These are phyloP conservation scores for Drechmeria coniospora DNA, from an alignment of 2,329 filamentous ascomycete genomes.

Conservation along the genomic window DNA sequence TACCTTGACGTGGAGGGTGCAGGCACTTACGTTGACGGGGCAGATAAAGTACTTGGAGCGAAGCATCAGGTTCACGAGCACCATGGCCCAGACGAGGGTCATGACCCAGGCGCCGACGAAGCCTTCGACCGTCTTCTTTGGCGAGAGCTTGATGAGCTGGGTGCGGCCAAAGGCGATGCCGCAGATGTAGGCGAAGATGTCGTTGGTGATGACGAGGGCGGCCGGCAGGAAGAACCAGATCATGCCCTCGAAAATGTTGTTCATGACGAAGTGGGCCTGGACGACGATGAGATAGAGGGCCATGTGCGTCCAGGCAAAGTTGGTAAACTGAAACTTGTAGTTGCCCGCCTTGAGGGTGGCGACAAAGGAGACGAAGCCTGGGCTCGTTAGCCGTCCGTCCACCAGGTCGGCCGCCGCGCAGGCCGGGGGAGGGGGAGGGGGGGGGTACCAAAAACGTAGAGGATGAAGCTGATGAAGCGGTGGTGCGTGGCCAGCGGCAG, in stretches of 20 bases:
- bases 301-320: conserved; percentile 99
- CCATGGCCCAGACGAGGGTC: conserved; percentile 72
- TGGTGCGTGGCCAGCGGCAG: conserved; percentile 92
- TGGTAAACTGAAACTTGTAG: conserved; percentile 97
- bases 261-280: conserved; percentile 98
- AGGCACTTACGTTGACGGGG: conserved; percentile 59
- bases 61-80: conserved; percentile 71
- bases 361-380: conserved; percentile 97
- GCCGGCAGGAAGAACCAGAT: conserved; percentile 99
- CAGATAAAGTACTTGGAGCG: conserved; percentile 96
- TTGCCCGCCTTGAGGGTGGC: conserved; percentile 86
- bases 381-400: conserved; percentile 5
- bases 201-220: conserved; percentile 91
- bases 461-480: conserved; percentile 94
- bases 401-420: background rate
- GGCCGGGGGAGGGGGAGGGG: background rate
- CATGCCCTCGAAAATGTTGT: conserved; percentile 98
- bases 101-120: conserved; percentile 95
- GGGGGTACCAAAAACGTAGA: conserved; percentile 81
- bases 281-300: conserved; percentile 95
- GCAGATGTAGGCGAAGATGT: conserved; percentile 96
- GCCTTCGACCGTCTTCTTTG: conserved; percentile 98
- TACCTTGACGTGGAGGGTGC: background rate
- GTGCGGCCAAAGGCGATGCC: conserved; percentile 94
- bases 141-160: conserved; percentile 92